These are phyloP conservation scores for Leucogyrophana mollusca DNA, from an alignment of 768 basidiomycete genomes.

Conservation along the genomic window DNA sequence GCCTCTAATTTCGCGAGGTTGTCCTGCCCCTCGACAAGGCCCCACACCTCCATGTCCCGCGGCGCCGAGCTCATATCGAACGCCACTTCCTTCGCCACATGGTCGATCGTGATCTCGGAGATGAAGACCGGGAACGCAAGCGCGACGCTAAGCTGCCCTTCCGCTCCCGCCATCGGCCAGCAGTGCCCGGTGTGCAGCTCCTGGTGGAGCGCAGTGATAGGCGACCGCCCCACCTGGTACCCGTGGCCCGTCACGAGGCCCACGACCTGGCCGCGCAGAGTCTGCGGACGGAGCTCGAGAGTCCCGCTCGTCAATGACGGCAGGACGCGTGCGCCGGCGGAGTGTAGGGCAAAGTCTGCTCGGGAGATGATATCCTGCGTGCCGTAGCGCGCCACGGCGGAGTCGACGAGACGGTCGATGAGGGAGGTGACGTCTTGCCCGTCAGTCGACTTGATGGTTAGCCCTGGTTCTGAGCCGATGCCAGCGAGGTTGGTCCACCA, in stretches of 20 bases:
- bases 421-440: conserved; percentile 73
- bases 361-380: conserved; percentile 78
- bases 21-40: conserved; percentile 74
- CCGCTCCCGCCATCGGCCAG: conserved; percentile 84
- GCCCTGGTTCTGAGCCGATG: conserved; percentile 39
- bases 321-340: conserved; percentile 77
- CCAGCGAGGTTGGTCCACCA: conserved; percentile 72
- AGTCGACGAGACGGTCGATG: conserved; percentile 74
- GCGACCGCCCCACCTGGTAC: conserved; percentile 70
- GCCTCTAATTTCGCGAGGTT: conserved; percentile 60
- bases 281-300: conserved; percentile 59
- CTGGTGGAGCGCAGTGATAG: conserved; percentile 85
- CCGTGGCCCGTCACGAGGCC: conserved; percentile 62
- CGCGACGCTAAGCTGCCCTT: conserved; percentile 81
- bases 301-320: conserved; percentile 84
- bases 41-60: conserved; percentile 89
- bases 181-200: conserved; percentile 83
- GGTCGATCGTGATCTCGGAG: conserved; percentile 79
- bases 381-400: conserved; percentile 62
- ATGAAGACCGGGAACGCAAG: conserved; percentile 62
- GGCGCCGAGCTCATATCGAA: conserved; percentile 83
- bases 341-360: conserved; percentile 83
- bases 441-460: conserved; percentile 71
- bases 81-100: conserved; percentile 80
- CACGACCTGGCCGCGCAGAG: conserved; percentile 46